Percentiles rank a stretch among this genome's conserved stretches.
These are phyloP conservation scores for Aurantiochytrium sp. DNA, from an alignment of 108 stramenopile species.

Conservation along the genomic window DNA sequence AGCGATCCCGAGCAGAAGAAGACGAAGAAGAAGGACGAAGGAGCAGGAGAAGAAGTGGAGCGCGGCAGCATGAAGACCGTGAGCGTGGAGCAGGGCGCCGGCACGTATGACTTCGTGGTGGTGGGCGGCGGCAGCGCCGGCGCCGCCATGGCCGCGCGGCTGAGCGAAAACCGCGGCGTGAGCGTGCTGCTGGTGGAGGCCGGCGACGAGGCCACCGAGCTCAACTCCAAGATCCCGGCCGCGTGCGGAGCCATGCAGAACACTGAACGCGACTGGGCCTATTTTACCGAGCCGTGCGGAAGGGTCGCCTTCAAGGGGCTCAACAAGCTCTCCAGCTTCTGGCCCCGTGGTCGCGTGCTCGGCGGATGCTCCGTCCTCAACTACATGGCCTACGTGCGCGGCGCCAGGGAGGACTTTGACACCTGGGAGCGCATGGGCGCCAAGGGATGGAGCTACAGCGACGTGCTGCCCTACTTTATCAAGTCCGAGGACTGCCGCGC, in stretches of 20 bases:
- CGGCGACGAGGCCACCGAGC: background rate
- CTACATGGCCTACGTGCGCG: conserved; percentile 19
- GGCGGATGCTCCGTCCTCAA: conserved; percentile 10
- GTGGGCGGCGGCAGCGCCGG: conserved; percentile 8
- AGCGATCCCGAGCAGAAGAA: too few species aligned
- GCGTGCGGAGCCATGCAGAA: background rate
- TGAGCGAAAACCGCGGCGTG: background rate
- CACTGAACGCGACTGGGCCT: background rate
- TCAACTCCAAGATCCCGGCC: background rate
- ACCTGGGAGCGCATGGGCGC: conserved; percentile 12
- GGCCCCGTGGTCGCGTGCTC: background rate
- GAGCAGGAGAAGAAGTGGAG: background rate
- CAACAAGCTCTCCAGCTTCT: background rate
- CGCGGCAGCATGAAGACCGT: background rate
- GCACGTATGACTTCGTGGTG: conserved; percentile 9
- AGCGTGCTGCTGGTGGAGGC: background rate
- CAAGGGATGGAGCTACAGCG: conserved; percentile 3
- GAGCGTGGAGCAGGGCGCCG: background rate
- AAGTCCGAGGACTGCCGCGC: background rate
- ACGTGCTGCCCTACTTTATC: background rate
- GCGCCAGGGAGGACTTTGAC: background rate
- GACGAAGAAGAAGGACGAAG: too few species aligned
- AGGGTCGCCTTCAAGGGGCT: background rate
- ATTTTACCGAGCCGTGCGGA: background rate
- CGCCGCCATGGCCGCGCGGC: background rate